Base-by-base conservation (phyloP, 257 asterid genomes). In the Perilla frutescens region DNA sequence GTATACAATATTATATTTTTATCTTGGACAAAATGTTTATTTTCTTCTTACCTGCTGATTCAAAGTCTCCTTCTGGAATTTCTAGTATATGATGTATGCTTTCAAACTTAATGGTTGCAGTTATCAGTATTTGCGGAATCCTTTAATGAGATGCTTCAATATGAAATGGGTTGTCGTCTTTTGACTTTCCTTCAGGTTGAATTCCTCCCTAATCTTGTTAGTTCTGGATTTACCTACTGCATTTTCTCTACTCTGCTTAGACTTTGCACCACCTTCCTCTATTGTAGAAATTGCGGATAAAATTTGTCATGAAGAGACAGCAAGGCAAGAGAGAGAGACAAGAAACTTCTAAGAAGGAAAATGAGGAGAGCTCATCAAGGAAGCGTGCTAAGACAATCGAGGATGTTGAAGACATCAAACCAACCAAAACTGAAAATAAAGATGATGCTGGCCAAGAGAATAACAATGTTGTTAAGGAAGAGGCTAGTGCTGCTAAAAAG, bases 71-170 rank as follows among this genome's bases (percentile, higher is more conserved):
- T 36, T 3, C 9, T 45, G 68, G 20, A 44, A 31, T 49, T 40
- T 53, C 39, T 64, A 1, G 29, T 54, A 53, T 44, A 56, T 74
- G 40, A 77, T 11, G 9, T 4, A 10, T 44, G 8, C 3, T 43
- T 41, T 55, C 41, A 29, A 43, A 55, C 67, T 65, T 59, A 11
- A 31, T 74, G 78, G 41, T 68, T 82, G 82, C 87, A 95, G 99
- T 78, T 95, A 67, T 95, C 98, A 29, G 66, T 95, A 74, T 90
- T 95, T 82, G 98, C 97, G 0, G 99, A 95, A 78, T 79, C 96
- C 77, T 78, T 95, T 47, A 84, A 87, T 78, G 99, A 95, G 86
- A 89, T 95, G 97, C 96, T 95, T 76, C 96, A 94, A 76, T 88
- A 84, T 66, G 88, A 87, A 82, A 95, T 95, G 99, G 99, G 96